A percentile compares a stretch with the other conserved stretches of the same genome.
phyloP scores from a whole-genome alignment of 2,329 filamentous ascomycete genomes.

The Nemania bipapillata region DNA sequence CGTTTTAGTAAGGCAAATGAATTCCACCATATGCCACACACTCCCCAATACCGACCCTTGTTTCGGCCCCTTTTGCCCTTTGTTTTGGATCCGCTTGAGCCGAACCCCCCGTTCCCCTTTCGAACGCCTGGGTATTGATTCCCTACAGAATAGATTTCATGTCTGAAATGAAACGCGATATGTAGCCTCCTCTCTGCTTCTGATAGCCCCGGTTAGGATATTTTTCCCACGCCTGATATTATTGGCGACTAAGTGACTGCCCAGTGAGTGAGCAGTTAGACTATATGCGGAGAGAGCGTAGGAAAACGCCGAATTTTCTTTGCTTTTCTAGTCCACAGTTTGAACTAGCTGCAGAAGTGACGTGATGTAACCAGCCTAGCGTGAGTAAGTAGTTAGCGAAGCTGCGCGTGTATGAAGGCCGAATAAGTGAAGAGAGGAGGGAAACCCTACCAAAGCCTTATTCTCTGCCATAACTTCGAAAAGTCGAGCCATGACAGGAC shows the following conservation, averaged over 20 bases:
- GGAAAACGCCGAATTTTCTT: neutral
- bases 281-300: neutral
- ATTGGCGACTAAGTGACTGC: neutral
- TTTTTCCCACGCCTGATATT: neutral
- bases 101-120: slow-evolving; percentile 17
- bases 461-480: slow-evolving; percentile 79
- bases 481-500: slow-evolving; percentile 70
- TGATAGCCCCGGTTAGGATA: neutral
- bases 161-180: slow-evolving; percentile 11
- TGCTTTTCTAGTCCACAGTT: slow-evolving; percentile 32
- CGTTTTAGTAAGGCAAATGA: slow-evolving; percentile 13
- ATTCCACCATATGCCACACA: slow-evolving; percentile 8
- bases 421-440: neutral
- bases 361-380: slow-evolving; percentile 39
- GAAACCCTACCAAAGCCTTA: slow-evolving; percentile 63
- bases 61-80: slow-evolving; percentile 12
- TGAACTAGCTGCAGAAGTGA: slow-evolving; percentile 44
- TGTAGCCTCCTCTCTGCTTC: neutral
- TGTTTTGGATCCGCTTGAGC: slow-evolving; percentile 23
- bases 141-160: slow-evolving; percentile 27
- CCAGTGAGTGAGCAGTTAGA: neutral
- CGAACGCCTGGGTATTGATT: slow-evolving; percentile 48
- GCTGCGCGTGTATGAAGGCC: neutral
- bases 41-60: neutral
- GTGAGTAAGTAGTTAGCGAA: slow-evolving; percentile 18